phyloP scores from a whole-genome alignment of 2,329 filamentous ascomycete species.

The Ophiobolus disseminans region DNA sequence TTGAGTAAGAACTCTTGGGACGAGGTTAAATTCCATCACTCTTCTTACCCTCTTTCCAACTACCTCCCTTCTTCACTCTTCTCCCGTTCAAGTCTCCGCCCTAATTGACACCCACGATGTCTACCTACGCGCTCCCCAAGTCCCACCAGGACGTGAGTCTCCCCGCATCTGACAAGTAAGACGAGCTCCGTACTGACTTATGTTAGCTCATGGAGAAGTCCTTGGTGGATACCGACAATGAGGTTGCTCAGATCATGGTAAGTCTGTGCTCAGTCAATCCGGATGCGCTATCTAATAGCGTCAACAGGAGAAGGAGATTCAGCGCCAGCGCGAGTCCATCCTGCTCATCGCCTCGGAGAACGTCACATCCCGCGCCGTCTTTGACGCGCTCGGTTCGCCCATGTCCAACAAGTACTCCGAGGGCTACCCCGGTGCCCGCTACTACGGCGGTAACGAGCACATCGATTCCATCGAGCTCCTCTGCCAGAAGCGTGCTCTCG shows the following conservation, averaged over 20 bases:
- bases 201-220: conserved; percentile 92
- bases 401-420: conserved; percentile 95
- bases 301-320: conserved; percentile 81
- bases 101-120: conserved; percentile 37
- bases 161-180: conserved; percentile 25
- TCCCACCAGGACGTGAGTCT: conserved; percentile 69
- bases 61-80: conserved; percentile 3
- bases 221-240: conserved; percentile 87
- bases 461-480: conserved; percentile 90
- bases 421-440: conserved; percentile 93
- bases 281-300: conserved; percentile 18
- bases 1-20: conserved; percentile 7
- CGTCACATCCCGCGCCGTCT: conserved; percentile 49
- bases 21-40: conserved; percentile 22
- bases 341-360: conserved; percentile 60
- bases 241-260: conserved; percentile 98
- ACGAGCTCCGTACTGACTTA: conserved; percentile 46
- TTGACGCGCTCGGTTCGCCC: conserved; percentile 59
- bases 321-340: conserved; percentile 98
- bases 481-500: conserved; percentile 87
- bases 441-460: conserved; percentile 96
- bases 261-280: conserved; percentile 32
- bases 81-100: conserved; percentile 1
- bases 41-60: background rate
- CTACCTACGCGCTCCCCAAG: conserved; percentile 69